Evolutionary conservation across 2,329 filamentous ascomycete genomes (phyloP), one percentile per base, ranked within the genome.

Genomic region (Clathrospora elynae): DNA sequence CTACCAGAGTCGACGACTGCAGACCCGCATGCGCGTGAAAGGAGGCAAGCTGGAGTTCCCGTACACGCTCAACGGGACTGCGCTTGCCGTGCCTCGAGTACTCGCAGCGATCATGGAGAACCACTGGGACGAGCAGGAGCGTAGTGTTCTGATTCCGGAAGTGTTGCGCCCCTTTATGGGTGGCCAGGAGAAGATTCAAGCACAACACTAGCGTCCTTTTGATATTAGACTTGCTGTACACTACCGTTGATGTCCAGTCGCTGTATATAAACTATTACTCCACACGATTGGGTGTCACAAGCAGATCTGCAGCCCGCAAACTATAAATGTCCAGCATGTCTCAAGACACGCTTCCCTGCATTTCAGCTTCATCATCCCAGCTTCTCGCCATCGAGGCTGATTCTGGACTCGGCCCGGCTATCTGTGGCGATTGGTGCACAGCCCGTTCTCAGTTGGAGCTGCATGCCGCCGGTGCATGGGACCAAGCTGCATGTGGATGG

Each of bases 41-140:
- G 54, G 42, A 7, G 66, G 66, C n/a, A 82, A 79, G 63, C 72
- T 86, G 26, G 77, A 78, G 2, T 97, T 90, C 68, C 90, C 91
- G 10, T 90, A 88, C 74, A 99, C 93, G 0, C 78, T 95, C 24
- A 99, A 99, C 67, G 95, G 92, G 1, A 99, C 93, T 1, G 93
- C 92, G 0, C 76, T 97, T 60, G 93, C 93, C 1, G 86, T 97
- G 24, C 93, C 93, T 3, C 80, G 93, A 37, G 87, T 99, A 9
- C 67, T 99, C 46, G 91, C 93, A 16, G 91, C 90, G 5, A 78
- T 99, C 35, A 67, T 99, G 53, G 93, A 99, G 76, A 90, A 91
- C 61, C 87, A 90, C 1, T 99, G 91, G 88, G 82, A 93, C 61
- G 86, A 90, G 61, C 64, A 75, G 16, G 78, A 77, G 13, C 77